These are phyloP conservation scores for Penicillium turbatum DNA, from an alignment of 495 filamentous ascomycete species.

Conservation along the genomic window DNA sequence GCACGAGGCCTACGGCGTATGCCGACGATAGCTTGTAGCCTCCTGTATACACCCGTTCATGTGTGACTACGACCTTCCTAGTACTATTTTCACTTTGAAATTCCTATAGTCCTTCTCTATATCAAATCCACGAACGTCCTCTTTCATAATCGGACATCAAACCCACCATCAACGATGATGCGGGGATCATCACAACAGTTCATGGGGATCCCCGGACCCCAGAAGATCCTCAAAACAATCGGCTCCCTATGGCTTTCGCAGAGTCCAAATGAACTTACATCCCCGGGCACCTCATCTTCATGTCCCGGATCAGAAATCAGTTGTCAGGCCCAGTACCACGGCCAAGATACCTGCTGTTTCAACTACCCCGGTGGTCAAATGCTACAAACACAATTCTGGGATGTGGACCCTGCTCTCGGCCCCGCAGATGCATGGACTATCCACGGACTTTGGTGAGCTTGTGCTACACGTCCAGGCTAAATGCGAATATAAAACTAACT, in stretches of 20 bases:
- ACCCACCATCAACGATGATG: constrained; percentile 6
- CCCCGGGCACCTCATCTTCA: constrained; percentile 15
- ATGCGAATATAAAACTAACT: constrained; percentile 2
- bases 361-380: constrained; percentile 75
- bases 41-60: neutral
- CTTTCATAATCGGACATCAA: neutral
- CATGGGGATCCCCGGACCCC: constrained; percentile 36
- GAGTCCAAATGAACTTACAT: constrained; percentile 12
- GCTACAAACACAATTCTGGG: constrained; percentile 87
- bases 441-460: constrained; percentile 70
- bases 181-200: constrained; percentile 23
- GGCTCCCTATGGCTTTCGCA: constrained; percentile 34
- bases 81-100: neutral
- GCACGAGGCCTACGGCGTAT: constrained; percentile 1
- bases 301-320: constrained; percentile 53
- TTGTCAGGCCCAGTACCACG: constrained; percentile 52
- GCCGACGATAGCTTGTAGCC: neutral
- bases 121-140: neutral
- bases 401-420: constrained; percentile 63
- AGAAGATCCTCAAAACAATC: constrained; percentile 39
- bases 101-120: neutral
- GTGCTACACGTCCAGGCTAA: neutral
- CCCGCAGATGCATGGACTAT: constrained; percentile 79
- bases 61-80: neutral
- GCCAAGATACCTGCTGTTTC: constrained; percentile 72